Conservation (phyloP, 192 early-diverging fungal genomes). For the Cetraspora pellucida region DNA sequence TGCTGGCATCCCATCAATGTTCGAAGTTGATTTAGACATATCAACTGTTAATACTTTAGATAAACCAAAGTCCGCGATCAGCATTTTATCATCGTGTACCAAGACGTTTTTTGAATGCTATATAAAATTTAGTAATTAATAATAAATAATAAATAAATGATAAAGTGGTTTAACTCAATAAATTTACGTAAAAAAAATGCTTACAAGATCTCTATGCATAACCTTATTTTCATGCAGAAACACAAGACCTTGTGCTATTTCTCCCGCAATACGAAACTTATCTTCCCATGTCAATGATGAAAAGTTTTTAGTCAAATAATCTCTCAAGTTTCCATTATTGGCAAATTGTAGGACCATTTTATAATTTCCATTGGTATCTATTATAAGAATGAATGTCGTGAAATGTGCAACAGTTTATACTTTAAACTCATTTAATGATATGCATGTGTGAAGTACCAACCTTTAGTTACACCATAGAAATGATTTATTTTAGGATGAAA, state of each 20-base stretch:
- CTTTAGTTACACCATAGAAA: no score
- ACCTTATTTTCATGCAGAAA: conserved; percentile 36
- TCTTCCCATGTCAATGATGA: conserved; percentile 39
- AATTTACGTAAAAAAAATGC: background rate
- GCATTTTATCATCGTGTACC: background rate
- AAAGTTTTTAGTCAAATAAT: conserved; percentile 41
- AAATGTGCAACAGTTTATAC: background rate
- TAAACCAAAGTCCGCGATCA: background rate
- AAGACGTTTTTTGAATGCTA: background rate
- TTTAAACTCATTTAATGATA: no score
- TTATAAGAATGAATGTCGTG: background rate
- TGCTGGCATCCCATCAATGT: background rate
- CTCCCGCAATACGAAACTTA: conserved; percentile 40
- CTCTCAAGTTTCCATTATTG: conserved; percentile 37
- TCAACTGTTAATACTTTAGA: background rate
- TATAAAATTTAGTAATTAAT: background rate
- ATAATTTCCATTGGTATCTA: background rate
- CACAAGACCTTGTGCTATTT: conserved; percentile 35
- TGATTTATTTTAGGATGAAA: no score
- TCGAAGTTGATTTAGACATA: background rate
- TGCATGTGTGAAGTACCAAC: no score
- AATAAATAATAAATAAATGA: background rate
- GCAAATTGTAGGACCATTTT: conserved; percentile 26
- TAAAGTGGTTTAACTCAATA: background rate
- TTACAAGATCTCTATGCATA: conserved; percentile 38